Percentiles rank a stretch among this genome's conserved stretches.
These are phyloP conservation scores for Exophiala phaeomuriformis DNA, from an alignment of 2,329 filamentous ascomycete species.

Conservation along the genomic window DNA sequence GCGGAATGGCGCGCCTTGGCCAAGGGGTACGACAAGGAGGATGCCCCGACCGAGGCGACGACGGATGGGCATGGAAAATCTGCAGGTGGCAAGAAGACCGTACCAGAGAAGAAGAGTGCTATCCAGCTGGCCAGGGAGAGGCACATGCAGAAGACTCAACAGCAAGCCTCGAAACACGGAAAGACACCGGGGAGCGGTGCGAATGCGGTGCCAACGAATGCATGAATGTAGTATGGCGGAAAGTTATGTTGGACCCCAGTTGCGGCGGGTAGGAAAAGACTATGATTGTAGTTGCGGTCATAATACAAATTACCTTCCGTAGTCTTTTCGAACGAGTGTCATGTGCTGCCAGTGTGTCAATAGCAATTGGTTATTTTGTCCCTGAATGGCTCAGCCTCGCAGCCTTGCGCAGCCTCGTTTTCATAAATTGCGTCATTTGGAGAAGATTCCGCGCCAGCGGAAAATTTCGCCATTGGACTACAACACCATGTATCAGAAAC, in stretches of 20 bases:
- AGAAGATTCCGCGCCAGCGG: neutral
- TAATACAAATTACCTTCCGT: too few species aligned
- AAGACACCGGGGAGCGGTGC: slow-evolving; percentile 27
- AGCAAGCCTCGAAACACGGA: slow-evolving; percentile 19
- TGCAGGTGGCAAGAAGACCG: slow-evolving; percentile 12
- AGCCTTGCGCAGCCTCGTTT: neutral
- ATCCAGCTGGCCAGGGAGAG: slow-evolving; percentile 53
- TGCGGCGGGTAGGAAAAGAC: too few species aligned
- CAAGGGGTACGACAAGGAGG: slow-evolving; percentile 40
- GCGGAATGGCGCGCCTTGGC: slow-evolving; percentile 58
- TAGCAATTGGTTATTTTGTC: neutral
- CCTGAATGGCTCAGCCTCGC: neutral
- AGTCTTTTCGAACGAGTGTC: too few species aligned
- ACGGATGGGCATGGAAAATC: neutral
- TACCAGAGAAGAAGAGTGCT: slow-evolving; percentile 38
- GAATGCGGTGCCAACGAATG: slow-evolving; percentile 18
- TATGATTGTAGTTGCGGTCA: too few species aligned
- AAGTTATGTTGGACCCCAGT: too few species aligned
- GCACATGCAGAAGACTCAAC: slow-evolving; percentile 41
- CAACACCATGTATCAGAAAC: neutral
- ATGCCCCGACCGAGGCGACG: neutral
- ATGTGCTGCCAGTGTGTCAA: neutral
- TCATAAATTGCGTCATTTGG: slow-evolving; percentile 3
- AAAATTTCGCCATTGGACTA: neutral
- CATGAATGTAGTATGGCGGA: neutral